These are phyloP conservation scores for Trichoderma sp. DNA, from an alignment of 2,329 filamentous ascomycete genomes.

Conservation along the genomic window DNA sequence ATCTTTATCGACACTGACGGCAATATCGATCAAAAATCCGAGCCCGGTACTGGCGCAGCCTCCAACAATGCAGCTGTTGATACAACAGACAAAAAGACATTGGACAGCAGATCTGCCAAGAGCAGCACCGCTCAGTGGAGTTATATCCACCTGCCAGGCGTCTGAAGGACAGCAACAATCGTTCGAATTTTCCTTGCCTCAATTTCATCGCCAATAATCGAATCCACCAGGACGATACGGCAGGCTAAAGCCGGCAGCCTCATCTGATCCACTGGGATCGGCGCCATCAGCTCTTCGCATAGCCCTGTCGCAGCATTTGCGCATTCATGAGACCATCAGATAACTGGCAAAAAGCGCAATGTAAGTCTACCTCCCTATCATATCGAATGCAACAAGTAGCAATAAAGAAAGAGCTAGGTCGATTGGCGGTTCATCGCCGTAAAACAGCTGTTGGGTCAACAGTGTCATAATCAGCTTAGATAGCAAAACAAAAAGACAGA, in stretches of 20 bases:
- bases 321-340: neutral
- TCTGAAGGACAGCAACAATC: constrained; percentile 34
- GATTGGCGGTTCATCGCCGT: neutral
- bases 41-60: constrained; percentile 22
- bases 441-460: neutral
- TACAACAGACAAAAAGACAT: constrained; percentile 19
- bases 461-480: neutral
- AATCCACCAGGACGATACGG: neutral
- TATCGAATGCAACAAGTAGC: neutral
- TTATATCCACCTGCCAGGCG: constrained; percentile 44
- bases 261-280: neutral
- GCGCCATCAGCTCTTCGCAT: neutral
- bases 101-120: constrained; percentile 27
- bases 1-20: neutral
- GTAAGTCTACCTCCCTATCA: neutral
- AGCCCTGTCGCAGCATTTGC: neutral
- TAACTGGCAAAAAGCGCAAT: neutral
- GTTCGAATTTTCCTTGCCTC: neutral
- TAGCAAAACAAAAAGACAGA: neutral
- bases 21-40: neutral
- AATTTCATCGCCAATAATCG: neutral
- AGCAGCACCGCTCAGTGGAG: constrained; percentile 42
- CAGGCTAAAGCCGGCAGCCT: neutral
- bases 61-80: constrained; percentile 26
- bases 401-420: neutral